phyloP scores from a whole-genome alignment of 176 grass and related monocot species.

The Zea luxurians region DNA sequence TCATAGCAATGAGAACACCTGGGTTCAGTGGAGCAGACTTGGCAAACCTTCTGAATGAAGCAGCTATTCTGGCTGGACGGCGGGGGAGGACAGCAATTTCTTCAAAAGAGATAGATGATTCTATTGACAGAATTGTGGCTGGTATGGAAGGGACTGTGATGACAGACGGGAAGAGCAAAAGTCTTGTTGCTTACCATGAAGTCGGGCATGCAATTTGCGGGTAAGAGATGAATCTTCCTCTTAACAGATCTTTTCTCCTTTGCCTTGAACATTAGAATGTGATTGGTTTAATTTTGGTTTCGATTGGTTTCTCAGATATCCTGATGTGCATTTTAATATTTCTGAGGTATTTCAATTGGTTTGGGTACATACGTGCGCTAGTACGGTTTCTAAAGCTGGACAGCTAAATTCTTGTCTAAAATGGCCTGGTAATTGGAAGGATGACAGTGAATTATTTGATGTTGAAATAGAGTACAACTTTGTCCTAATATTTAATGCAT shows the following conservation, averaged over 20 bases:
- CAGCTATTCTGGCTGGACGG: slow-evolving; percentile 86
- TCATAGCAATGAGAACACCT: slow-evolving; percentile 98
- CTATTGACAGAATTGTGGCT: slow-evolving; percentile 98
- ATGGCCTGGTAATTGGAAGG: neutral
- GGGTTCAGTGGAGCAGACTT: slow-evolving; percentile 99
- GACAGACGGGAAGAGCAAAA: slow-evolving; percentile 99
- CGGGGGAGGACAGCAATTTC: slow-evolving; percentile 82
- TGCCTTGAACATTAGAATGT: slow-evolving; percentile 3
- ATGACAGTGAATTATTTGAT: slow-evolving; percentile 5
- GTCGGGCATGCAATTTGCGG: slow-evolving; percentile 98
- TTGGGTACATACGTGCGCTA: neutral
- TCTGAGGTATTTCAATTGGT: neutral
- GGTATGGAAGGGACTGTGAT: slow-evolving; percentile 99
- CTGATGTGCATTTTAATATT: neutral
- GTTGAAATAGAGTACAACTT: neutral
- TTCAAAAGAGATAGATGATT: slow-evolving; percentile 97
- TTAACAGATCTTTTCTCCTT: slow-evolving; percentile 5
- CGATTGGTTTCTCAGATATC: slow-evolving; percentile 9
- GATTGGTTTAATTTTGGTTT: neutral
- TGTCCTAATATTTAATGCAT: neutral
- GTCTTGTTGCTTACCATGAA: slow-evolving; percentile 99
- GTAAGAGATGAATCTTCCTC: slow-evolving; percentile 46
- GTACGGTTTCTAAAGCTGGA: slow-evolving; percentile 4
- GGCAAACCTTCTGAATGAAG: slow-evolving; percentile 96
- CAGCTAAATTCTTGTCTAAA: slow-evolving; percentile 13